Percentiles rank a stretch among this genome's conserved stretches.
phyloP scores from a whole-genome alignment of 352 stramenopile genomes.

The Pythium rhizo-oryzae region DNA sequence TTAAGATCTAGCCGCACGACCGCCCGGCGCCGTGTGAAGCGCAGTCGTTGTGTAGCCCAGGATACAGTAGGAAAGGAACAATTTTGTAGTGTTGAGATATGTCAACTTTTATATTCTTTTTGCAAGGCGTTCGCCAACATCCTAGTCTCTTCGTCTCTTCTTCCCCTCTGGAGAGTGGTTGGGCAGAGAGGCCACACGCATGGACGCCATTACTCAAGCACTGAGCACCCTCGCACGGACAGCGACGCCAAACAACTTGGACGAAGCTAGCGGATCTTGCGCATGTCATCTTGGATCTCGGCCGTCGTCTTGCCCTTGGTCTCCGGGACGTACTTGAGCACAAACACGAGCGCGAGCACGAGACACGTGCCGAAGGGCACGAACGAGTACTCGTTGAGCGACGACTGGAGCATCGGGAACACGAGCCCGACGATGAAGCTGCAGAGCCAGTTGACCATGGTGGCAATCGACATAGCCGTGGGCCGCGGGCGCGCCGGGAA shows the following conservation, averaged over 20 bases:
- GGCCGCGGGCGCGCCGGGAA: slow-evolving; percentile 89
- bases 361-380: slow-evolving; percentile 82
- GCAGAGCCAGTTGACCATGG: slow-evolving; percentile 93
- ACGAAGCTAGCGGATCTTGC: slow-evolving; percentile 28
- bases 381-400: slow-evolving; percentile 79
- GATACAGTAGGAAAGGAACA: background rate
- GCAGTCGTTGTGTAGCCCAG: background rate
- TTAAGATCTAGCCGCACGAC: slow-evolving; percentile 1
- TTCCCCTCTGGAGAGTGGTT: too few relatives aligned
- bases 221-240: background rate
- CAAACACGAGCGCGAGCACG: slow-evolving; percentile 57
- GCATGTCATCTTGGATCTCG: slow-evolving; percentile 46
- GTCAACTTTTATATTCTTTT: slow-evolving; percentile 1
- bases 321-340: slow-evolving; percentile 73
- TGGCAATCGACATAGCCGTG: slow-evolving; percentile 77
- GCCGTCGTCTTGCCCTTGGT: slow-evolving; percentile 67
- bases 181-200: too few relatives aligned
- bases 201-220: too few relatives aligned
- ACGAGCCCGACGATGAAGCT: slow-evolving; percentile 92
- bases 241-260: background rate
- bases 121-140: background rate
- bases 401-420: slow-evolving; percentile 86
- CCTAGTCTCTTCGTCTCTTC: too few relatives aligned
- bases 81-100: slow-evolving; percentile 5
- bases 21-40: background rate